Conservation (phyloP, 73 alveolate species). For the Paramecium primaurelia region DNA sequence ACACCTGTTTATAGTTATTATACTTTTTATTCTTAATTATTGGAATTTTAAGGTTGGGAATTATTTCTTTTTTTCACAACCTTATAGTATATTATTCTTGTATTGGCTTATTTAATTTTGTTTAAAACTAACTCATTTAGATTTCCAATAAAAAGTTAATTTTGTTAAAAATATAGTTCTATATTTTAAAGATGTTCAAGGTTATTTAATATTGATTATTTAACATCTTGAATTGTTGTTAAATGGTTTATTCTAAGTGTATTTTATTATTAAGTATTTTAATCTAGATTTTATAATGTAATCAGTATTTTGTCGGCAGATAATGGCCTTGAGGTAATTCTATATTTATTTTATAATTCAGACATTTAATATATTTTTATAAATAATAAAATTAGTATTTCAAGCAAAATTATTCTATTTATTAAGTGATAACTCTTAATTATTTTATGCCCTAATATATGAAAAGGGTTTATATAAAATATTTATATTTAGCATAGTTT, state of each 20-base stretch:
- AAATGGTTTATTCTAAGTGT: background rate
- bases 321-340: background rate
- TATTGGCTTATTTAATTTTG: background rate
- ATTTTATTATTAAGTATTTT: background rate
- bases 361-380: too few species aligned
- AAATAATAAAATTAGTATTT: too few species aligned
- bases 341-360: background rate
- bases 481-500: too few species aligned
- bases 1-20: too few species aligned
- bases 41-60: too few species aligned
- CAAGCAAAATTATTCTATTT: too few species aligned
- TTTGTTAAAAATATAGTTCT: background rate
- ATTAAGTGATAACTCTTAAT: too few species aligned
- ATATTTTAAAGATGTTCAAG: background rate
- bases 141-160: background rate
- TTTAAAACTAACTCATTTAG: background rate
- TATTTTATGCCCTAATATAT: too few species aligned
- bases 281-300: background rate
- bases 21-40: too few species aligned
- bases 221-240: background rate
- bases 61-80: too few species aligned
- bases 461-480: too few species aligned
- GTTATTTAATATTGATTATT: background rate
- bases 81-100: background rate
- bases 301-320: background rate